phyloP scores from a whole-genome alignment of 169 alveolate genomes.

The Plasmodium vivax region DNA sequence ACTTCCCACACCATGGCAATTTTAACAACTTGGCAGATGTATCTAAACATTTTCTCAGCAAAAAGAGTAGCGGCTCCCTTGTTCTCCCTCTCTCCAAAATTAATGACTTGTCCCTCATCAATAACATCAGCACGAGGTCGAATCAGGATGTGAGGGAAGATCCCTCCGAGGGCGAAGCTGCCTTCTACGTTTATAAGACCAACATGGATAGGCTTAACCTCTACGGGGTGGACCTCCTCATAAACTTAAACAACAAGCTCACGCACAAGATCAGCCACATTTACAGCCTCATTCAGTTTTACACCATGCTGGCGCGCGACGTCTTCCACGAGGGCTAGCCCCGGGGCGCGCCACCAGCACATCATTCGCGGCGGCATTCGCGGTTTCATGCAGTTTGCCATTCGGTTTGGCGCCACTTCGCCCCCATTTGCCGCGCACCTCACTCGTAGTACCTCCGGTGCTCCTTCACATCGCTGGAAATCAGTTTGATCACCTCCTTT shows the following conservation, averaged over 20 bases:
- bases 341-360: no score
- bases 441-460: slow-evolving; percentile 42
- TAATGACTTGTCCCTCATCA: slow-evolving; percentile 50
- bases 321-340: slow-evolving; percentile 13
- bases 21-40: slow-evolving; percentile 5
- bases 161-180: slow-evolving; percentile 5
- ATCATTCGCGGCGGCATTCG: no score
- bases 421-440: background rate
- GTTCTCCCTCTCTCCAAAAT: slow-evolving; percentile 36
- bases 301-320: slow-evolving; percentile 42
- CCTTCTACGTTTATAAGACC: slow-evolving; percentile 47
- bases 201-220: slow-evolving; percentile 34
- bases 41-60: background rate
- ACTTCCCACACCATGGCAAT: background rate
- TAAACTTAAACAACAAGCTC: slow-evolving; percentile 27
- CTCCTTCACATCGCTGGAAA: slow-evolving; percentile 49
- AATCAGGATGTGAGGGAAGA: slow-evolving; percentile 19
- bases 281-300: slow-evolving; percentile 49
- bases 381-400: background rate
- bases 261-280: slow-evolving; percentile 40
- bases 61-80: slow-evolving; percentile 12
- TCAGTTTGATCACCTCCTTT: slow-evolving; percentile 46
- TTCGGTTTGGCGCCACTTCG: no score
- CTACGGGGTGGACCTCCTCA: slow-evolving; percentile 44
- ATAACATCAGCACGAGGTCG: slow-evolving; percentile 34